Percentiles rank a stretch among this genome's conserved stretches.
Conservation (phyloP, 208 protist genomes). For the Angomonas ambiguus region DNA sequence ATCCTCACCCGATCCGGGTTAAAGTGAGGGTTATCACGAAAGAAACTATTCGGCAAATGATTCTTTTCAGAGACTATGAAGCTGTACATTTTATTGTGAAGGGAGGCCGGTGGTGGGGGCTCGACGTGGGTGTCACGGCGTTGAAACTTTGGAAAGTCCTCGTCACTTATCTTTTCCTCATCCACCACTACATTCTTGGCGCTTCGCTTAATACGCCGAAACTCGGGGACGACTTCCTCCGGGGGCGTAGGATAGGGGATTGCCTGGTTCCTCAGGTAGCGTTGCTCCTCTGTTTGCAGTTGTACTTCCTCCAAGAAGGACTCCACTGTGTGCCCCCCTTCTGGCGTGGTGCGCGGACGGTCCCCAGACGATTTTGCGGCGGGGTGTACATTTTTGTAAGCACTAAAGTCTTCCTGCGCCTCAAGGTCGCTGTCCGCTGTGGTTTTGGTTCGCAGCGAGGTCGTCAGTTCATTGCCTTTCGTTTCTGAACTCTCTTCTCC, state of each 20-base stretch:
- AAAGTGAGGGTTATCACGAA: neutral
- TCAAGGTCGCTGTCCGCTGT: too few species aligned
- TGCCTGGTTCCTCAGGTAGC: constrained; percentile 38
- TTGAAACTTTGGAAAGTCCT: constrained; percentile 49
- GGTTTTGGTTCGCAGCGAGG: too few species aligned
- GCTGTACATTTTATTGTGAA: neutral
- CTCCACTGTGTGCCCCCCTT: constrained; percentile 23
- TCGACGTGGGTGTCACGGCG: constrained; percentile 48
- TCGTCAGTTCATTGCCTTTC: too few species aligned
- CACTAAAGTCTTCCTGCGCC: neutral
- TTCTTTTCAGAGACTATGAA: neutral
- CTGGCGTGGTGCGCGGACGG: neutral
- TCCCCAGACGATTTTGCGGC: neutral
- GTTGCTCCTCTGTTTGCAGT: constrained; percentile 32
- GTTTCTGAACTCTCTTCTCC: neutral
- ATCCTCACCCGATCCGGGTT: neutral
- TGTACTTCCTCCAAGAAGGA: constrained; percentile 58
- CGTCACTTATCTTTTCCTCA: constrained; percentile 17
- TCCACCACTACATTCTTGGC: constrained; percentile 34
- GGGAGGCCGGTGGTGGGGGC: constrained; percentile 32
- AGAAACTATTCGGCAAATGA: neutral
- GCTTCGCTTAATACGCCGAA: constrained; percentile 66
- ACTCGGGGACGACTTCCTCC: constrained; percentile 50
- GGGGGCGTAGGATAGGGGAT: constrained; percentile 65
- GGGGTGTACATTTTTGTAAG: neutral